These are phyloP conservation scores for Meira miltonrushii DNA, from an alignment of 1,284 basidiomycete species.

Conservation along the genomic window DNA sequence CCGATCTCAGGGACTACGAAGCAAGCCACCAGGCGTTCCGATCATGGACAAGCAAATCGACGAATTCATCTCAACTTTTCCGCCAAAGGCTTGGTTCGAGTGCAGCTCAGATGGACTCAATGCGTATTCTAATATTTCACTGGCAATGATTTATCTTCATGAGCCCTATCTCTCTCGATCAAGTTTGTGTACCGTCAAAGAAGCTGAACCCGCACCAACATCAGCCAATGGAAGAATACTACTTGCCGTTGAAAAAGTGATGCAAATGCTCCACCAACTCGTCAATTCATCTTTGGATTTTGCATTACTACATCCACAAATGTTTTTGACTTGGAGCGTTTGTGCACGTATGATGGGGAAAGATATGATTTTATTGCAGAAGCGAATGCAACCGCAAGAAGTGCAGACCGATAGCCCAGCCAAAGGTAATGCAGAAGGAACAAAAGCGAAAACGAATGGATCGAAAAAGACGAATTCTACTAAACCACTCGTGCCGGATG, in stretches of 20 bases:
- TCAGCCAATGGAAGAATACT: constrained; percentile 7
- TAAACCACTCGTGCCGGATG: not conserved
- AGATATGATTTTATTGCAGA: constrained; percentile 2
- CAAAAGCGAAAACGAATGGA: not conserved
- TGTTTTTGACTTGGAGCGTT: constrained; percentile 15
- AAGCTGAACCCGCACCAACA: constrained; percentile 7
- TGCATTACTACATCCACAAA: constrained; percentile 16
- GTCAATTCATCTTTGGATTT: constrained; percentile 15
- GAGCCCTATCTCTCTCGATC: constrained; percentile 14
- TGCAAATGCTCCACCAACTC: constrained; percentile 12
- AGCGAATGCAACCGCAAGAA: no score
- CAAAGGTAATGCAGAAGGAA: not conserved
- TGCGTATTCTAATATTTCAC: constrained; percentile 9
- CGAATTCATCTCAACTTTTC: constrained; percentile 16
- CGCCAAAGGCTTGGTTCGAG: constrained; percentile 9
- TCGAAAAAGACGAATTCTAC: not conserved
- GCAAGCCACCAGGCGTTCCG: constrained; percentile 6
- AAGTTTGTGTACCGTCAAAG: not conserved
- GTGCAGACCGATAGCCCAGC: not conserved
- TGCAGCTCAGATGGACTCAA: constrained; percentile 13
- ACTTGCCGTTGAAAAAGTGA: constrained; percentile 9
- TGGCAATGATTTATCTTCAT: constrained; percentile 16
- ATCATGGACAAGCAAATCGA: constrained; percentile 14
- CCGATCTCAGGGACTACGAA: constrained; percentile 4
- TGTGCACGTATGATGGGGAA: constrained; percentile 9